Evolutionary conservation across 1,284 basidiomycete genomes (phyloP).

Genomic region (Spongispora temasekensis): DNA sequence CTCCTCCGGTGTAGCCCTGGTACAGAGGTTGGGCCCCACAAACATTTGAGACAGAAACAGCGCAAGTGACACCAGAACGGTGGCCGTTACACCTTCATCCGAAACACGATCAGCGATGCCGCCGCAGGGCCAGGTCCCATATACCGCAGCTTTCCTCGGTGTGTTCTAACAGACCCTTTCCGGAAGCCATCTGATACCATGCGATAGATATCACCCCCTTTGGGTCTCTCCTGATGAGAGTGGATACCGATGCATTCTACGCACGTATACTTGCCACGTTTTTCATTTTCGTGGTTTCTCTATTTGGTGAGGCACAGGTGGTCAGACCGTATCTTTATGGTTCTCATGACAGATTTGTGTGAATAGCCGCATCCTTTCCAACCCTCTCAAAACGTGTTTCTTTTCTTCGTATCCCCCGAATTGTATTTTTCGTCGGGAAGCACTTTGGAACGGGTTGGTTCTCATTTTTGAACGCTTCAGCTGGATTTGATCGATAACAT

Average conservation of each 20-base stretch:
- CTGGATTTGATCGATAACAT: not conserved
- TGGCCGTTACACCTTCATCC: not conserved
- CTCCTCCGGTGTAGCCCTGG: not conserved
- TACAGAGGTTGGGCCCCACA: no score
- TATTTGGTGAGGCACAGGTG: conserved; percentile 32
- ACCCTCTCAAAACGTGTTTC: conserved; percentile 55
- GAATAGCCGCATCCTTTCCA: conserved; percentile 68
- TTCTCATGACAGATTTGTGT: not conserved
- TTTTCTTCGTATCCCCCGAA: conserved; percentile 58
- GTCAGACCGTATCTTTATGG: not conserved
- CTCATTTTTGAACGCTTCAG: not conserved
- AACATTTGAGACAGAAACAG: no score
- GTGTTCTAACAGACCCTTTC: not conserved
- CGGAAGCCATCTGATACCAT: not conserved
- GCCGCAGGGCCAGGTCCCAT: not conserved
- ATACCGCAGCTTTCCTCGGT: conserved; percentile 2
- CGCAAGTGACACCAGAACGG: not conserved
- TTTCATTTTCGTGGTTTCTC: conserved; percentile 45
- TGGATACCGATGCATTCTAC: conserved; percentile 8
- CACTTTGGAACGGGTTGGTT: conserved; percentile 75
- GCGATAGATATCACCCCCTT: not conserved
- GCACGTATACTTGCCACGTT: conserved; percentile 36
- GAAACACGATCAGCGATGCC: not conserved
- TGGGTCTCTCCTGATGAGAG: not conserved
- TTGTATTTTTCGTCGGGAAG: conserved; percentile 76